A percentile compares a stretch with the other conserved stretches of the same genome.
Conservation (phyloP, 768 basidiomycete species). For the Glaciozyma antarctica region DNA sequence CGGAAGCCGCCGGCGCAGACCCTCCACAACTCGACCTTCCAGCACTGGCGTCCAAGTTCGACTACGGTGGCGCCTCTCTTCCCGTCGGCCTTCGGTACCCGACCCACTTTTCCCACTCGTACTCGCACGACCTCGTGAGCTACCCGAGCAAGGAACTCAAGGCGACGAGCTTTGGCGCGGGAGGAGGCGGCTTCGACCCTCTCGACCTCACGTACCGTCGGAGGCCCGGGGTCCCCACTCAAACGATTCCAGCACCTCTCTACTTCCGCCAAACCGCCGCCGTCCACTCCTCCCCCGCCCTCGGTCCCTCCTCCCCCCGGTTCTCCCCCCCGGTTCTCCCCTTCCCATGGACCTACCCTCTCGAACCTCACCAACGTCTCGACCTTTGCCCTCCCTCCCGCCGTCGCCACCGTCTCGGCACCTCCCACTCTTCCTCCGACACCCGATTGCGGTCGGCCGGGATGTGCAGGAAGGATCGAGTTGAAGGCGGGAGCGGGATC, state of each 20-base stretch:
- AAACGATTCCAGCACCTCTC: slow-evolving; percentile 23
- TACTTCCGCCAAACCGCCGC: slow-evolving; percentile 30
- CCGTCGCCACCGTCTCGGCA: not conserved
- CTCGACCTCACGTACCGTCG: slow-evolving; percentile 21
- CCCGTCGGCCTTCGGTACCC: slow-evolving; percentile 2
- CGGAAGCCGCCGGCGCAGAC: not conserved
- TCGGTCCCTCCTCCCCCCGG: slow-evolving; percentile 5
- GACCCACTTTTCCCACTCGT: slow-evolving; percentile 4
- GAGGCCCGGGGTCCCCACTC: slow-evolving; percentile 3
- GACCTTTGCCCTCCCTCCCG: slow-evolving; percentile 7
- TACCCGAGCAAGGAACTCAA: not conserved
- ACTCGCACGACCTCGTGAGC: not conserved
- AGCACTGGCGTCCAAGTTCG: slow-evolving; percentile 14
- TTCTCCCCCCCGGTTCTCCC: not conserved
- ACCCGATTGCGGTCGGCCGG: not conserved
- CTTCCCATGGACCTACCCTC: not conserved
- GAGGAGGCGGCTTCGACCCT: not conserved
- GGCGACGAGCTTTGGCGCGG: not conserved
- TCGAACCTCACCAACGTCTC: slow-evolving; percentile 10
- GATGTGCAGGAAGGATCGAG: too few relatives aligned
- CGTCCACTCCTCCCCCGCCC: slow-evolving; percentile 15
- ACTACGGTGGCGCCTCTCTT: slow-evolving; percentile 11
- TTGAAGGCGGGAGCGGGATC: too few relatives aligned
- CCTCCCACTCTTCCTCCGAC: not conserved
- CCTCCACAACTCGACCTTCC: slow-evolving; percentile 28